Evolutionary conservation across 352 stramenopile genomes (phyloP).

Genomic region (Globisporangium polare): DNA sequence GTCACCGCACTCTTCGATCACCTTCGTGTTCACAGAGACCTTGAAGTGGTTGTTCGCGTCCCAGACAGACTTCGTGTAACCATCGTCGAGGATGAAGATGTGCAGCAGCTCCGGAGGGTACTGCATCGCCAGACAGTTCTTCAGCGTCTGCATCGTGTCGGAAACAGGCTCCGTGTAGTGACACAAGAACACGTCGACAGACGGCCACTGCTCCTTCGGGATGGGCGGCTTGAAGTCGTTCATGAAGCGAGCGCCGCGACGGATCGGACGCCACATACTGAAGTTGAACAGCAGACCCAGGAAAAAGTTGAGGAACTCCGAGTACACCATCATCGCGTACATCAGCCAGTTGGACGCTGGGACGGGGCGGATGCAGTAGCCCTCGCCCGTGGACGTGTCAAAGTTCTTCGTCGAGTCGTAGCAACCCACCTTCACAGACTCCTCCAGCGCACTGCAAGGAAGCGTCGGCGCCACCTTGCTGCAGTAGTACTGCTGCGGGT

Average conservation of each 20-base stretch:
- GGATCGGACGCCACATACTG: conserved; percentile 88
- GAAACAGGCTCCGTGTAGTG: conserved; percentile 88
- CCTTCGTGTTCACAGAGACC: conserved; percentile 87
- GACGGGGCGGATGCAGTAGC: conserved; percentile 76
- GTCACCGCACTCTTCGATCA: conserved; percentile 84
- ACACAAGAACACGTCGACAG: conserved; percentile 86
- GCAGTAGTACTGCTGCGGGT: conserved; percentile 81
- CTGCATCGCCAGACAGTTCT: conserved; percentile 85
- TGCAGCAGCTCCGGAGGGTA: conserved; percentile 85
- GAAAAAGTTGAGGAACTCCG: conserved; percentile 86
- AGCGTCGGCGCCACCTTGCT: conserved; percentile 66
- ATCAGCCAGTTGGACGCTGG: conserved; percentile 71
- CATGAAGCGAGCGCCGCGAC: conserved; percentile 83
- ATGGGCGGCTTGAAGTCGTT: conserved; percentile 89
- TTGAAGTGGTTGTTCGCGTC: conserved; percentile 90
- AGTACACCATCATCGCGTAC: conserved; percentile 85
- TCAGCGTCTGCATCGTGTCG: conserved; percentile 81
- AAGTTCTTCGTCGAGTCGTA: conserved; percentile 77
- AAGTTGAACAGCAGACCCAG: conserved; percentile 88
- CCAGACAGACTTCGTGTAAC: conserved; percentile 88
- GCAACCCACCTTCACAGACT: conserved; percentile 41
- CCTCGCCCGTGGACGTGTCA: conserved; percentile 48
- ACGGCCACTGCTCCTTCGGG: conserved; percentile 87
- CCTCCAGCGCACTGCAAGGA: conserved; percentile 53
- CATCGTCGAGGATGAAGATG: conserved; percentile 88